Conservation (phyloP, 768 basidiomycete genomes). For the Cyathus striatus region DNA sequence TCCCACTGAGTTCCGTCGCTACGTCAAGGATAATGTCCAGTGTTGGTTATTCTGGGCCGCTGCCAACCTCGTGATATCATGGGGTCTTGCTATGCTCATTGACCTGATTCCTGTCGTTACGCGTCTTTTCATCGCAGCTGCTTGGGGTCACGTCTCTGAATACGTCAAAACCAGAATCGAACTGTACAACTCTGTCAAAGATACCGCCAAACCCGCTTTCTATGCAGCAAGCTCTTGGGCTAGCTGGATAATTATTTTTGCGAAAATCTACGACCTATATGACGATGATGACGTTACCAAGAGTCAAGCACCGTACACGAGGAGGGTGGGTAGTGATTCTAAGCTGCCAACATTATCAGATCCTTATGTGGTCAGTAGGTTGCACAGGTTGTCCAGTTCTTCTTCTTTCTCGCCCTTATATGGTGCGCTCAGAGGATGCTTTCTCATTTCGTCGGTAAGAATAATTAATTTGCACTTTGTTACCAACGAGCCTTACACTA, state of each 20-base stretch:
- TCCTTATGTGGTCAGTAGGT: conserved; percentile 25
- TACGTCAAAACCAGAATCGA: conserved; percentile 60
- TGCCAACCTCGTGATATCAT: conserved; percentile 71
- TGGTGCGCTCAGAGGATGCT: conserved; percentile 62
- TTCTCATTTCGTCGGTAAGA: conserved; percentile 54
- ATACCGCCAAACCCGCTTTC: conserved; percentile 64
- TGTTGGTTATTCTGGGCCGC: conserved; percentile 85
- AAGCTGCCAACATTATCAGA: background rate
- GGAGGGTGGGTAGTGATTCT: conserved; percentile 30
- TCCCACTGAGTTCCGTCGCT: conserved; percentile 49
- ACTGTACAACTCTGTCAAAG: conserved; percentile 65
- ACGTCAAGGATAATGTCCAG: conserved; percentile 60
- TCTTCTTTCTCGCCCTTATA: conserved; percentile 72
- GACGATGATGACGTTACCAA: conserved; percentile 24
- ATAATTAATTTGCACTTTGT: background rate
- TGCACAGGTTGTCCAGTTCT: conserved; percentile 61
- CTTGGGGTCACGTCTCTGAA: conserved; percentile 79
- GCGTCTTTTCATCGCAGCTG: conserved; percentile 45
- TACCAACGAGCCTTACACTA: background rate
- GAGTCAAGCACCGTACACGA: conserved; percentile 60
- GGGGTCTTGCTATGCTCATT: conserved; percentile 70
- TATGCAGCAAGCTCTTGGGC: conserved; percentile 69
- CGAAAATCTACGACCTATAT: conserved; percentile 56
- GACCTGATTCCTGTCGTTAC: conserved; percentile 59
- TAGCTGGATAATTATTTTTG: conserved; percentile 75